These are phyloP conservation scores for Nothophytophthora sp. DNA, from an alignment of 352 stramenopile species.

Conservation along the genomic window DNA sequence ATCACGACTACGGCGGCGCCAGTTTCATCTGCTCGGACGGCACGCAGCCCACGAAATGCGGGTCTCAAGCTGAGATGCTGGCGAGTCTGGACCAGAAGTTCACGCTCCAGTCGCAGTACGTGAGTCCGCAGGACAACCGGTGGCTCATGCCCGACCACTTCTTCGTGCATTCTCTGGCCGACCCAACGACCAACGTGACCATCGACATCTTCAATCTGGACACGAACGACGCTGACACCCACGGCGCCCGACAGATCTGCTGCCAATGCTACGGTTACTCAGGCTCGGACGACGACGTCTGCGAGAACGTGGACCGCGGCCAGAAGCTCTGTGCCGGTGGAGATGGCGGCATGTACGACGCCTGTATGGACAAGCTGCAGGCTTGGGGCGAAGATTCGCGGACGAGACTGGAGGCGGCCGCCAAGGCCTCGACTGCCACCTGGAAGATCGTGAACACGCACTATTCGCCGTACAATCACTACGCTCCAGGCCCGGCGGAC, in stretches of 20 bases:
- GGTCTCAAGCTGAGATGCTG: conserved; percentile 43
- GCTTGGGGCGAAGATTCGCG: conserved; percentile 63
- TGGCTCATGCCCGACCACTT: conserved; percentile 87
- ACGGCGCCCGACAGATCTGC: conserved; percentile 71
- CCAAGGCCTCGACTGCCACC: conserved; percentile 62
- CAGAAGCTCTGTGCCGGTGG: conserved; percentile 53
- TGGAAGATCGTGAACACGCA: conserved; percentile 89
- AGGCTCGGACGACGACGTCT: conserved; percentile 44
- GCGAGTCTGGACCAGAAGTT: conserved; percentile 68
- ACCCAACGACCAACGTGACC: conserved; percentile 54
- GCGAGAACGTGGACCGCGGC: conserved; percentile 53
- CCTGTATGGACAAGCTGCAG: conserved; percentile 68
- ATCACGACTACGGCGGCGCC: conserved; percentile 84
- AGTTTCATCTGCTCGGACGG: conserved; percentile 73
- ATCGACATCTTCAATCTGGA: conserved; percentile 90
- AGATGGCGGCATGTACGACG: conserved; percentile 63
- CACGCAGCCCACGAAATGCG: conserved; percentile 43
- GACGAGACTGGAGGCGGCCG: conserved; percentile 46
- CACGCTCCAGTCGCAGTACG: conserved; percentile 71
- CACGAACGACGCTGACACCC: conserved; percentile 72
- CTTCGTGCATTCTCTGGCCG: conserved; percentile 70
- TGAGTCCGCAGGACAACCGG: conserved; percentile 75
- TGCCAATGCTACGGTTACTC: conserved; percentile 85
- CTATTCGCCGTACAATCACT: conserved; percentile 83
- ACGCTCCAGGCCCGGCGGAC: conserved; percentile 41